Conservation (phyloP, 768 basidiomycete genomes). For the Agaricus sinodeliciosus region DNA sequence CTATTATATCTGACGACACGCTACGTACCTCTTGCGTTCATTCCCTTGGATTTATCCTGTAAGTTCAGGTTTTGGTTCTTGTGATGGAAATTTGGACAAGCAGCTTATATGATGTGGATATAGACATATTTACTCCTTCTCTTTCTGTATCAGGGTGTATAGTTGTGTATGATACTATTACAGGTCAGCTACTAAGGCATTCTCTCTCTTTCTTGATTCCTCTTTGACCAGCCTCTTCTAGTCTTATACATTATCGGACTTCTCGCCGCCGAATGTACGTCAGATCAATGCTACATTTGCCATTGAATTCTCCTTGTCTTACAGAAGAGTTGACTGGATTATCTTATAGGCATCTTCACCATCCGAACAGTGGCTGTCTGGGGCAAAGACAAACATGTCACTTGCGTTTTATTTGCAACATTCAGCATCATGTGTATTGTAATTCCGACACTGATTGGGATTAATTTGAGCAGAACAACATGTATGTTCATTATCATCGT, state of each 20-base stretch:
- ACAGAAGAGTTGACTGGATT: not conserved
- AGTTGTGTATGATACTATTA: not conserved
- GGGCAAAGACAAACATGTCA: not conserved
- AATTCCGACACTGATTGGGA: not conserved
- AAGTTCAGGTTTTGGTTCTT: not conserved
- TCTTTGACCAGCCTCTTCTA: not conserved
- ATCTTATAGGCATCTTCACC: not conserved
- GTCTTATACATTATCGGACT: not conserved
- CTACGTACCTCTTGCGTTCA: not conserved
- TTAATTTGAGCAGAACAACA: not conserved
- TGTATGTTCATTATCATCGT: not conserved
- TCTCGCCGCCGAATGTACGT: not conserved
- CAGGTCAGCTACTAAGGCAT: not conserved
- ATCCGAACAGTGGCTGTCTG: slow-evolving; percentile 6
- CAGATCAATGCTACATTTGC: not conserved
- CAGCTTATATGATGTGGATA: not conserved
- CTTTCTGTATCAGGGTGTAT: not conserved
- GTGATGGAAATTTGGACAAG: not conserved
- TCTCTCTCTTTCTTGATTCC: not conserved
- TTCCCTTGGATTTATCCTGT: not conserved
- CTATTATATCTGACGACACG: not conserved
- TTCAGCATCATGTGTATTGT: not conserved
- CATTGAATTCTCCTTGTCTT: not conserved
- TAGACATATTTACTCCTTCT: not conserved
- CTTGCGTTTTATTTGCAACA: not conserved